Evolutionary conservation across 495 filamentous ascomycete genomes (phyloP).

Genomic region (Corynascus novoguineensis): DNA sequence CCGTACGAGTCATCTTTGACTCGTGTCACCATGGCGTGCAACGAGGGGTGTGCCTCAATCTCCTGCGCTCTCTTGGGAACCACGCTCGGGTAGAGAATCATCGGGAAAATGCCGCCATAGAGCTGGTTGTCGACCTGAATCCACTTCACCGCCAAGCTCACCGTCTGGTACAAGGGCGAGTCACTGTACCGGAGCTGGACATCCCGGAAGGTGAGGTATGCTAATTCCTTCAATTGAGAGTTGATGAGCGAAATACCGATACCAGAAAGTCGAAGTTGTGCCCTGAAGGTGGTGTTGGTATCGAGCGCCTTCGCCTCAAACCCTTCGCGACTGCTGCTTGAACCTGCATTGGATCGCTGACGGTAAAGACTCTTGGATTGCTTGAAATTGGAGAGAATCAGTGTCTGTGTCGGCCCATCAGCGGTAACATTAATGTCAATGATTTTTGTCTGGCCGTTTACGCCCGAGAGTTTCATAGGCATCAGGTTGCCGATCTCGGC

Average conservation of each 20-base stretch:
- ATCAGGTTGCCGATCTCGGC: slow-evolving; percentile 94
- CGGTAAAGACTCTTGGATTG: slow-evolving; percentile 90
- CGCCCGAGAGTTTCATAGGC: slow-evolving; percentile 67
- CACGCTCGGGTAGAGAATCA: slow-evolving; percentile 95
- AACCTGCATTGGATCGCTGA: slow-evolving; percentile 63
- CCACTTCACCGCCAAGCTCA: slow-evolving; percentile 90
- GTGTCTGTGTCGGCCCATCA: slow-evolving; percentile 88
- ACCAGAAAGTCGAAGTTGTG: slow-evolving; percentile 79
- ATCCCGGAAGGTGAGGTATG: slow-evolving; percentile 90
- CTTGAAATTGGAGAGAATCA: slow-evolving; percentile 93
- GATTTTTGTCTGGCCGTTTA: slow-evolving; percentile 64
- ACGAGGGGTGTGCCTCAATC: slow-evolving; percentile 91
- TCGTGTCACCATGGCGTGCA: slow-evolving; percentile 83
- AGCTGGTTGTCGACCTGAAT: slow-evolving; percentile 99
- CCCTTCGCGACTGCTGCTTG: slow-evolving; percentile 49
- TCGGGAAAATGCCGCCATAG: slow-evolving; percentile 96
- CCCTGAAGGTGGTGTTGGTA: slow-evolving; percentile 80
- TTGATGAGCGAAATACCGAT: slow-evolving; percentile 94
- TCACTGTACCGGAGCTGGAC: slow-evolving; percentile 88
- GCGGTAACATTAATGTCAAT: slow-evolving; percentile 95
- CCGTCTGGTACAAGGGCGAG: slow-evolving; percentile 84
- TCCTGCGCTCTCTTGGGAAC: slow-evolving; percentile 97
- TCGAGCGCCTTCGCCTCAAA: slow-evolving; percentile 93
- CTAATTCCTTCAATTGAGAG: slow-evolving; percentile 80
- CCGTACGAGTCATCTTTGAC: slow-evolving; percentile 98